Percentiles rank a stretch among this genome's conserved stretches.
Conservation (phyloP, 169 alveolate species). For the Perkinsus chesapeaki region DNA sequence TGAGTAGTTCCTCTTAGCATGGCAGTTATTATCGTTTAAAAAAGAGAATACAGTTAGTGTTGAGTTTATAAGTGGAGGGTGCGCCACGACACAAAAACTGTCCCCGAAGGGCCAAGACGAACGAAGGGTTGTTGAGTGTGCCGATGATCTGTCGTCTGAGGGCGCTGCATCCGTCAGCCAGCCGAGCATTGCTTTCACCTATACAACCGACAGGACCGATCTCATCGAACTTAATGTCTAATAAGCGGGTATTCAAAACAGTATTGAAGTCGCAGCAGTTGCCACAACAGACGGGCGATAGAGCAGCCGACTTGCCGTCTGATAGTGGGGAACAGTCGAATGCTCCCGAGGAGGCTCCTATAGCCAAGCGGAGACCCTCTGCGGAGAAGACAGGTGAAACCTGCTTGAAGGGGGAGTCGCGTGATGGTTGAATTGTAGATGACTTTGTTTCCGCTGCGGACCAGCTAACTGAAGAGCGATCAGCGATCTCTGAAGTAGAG, state of each 20-base stretch:
- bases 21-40: no score
- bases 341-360: not conserved
- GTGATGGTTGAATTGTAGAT: not conserved
- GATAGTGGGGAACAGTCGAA: not conserved
- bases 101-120: no score
- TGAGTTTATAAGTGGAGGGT: no score
- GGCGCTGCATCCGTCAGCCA: no score
- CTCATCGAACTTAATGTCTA: not conserved
- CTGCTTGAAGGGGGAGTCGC: not conserved
- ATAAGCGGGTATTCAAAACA: not conserved
- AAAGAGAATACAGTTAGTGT: no score
- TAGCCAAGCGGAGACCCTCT: not conserved
- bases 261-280: not conserved
- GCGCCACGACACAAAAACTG: no score
- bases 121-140: no score
- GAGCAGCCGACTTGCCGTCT: not conserved
- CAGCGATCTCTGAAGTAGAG: not conserved
- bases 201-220: not conserved
- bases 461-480: not conserved
- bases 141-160: no score
- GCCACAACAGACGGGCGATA: not conserved
- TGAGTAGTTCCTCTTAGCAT: no score
- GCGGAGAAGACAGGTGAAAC: not conserved
- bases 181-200: no score
- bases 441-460: not conserved